phyloP scores from a whole-genome alignment of 2,329 filamentous ascomycete genomes.

The Fusarium pseudoanthophilum region DNA sequence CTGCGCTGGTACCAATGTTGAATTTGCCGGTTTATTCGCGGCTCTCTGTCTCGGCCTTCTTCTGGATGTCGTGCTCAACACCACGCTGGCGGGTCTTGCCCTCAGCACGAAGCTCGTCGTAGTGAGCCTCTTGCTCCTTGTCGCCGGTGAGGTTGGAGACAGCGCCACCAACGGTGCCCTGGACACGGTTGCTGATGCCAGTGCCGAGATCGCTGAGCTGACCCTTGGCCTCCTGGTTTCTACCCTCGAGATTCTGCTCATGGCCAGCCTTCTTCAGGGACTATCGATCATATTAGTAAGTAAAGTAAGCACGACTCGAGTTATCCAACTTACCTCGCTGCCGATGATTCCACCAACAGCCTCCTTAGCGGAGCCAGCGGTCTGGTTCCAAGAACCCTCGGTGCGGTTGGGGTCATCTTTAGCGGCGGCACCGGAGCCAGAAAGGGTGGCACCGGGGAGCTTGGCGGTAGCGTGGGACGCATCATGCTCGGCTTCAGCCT shows the following conservation, averaged over 20 bases:
- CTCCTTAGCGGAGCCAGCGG: conserved; percentile 87
- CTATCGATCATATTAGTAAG: conserved; percentile 47
- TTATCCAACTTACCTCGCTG: conserved; percentile 65
- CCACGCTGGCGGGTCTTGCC: conserved; percentile 88
- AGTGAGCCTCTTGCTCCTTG: conserved; percentile 69
- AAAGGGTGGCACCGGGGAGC: conserved; percentile 76
- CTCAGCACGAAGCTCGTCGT: conserved; percentile 76
- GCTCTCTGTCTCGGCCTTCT: conserved; percentile 67
- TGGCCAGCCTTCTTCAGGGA: conserved; percentile 78
- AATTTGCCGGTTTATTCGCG: conserved; percentile 12
- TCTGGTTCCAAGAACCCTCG: conserved; percentile 86
- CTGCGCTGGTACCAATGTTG: not conserved
- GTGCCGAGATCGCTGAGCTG: conserved; percentile 78
- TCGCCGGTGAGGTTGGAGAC: conserved; percentile 80
- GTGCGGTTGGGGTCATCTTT: conserved; percentile 78
- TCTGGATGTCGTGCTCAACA: conserved; percentile 82
- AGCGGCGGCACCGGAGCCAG: conserved; percentile 74
- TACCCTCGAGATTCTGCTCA: conserved; percentile 82
- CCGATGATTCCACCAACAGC: conserved; percentile 79
- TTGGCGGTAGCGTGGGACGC: conserved; percentile 80
- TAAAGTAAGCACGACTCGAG: not conserved
- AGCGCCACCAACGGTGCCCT: conserved; percentile 76
- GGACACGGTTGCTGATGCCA: conserved; percentile 73
- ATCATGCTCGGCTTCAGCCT: conserved; percentile 74
- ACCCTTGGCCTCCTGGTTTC: conserved; percentile 83